Evolutionary conservation across 2,329 filamentous ascomycete species (phyloP), one percentile per base, ranked within the genome.

Genomic region (Dothiorella sarmentorum): DNA sequence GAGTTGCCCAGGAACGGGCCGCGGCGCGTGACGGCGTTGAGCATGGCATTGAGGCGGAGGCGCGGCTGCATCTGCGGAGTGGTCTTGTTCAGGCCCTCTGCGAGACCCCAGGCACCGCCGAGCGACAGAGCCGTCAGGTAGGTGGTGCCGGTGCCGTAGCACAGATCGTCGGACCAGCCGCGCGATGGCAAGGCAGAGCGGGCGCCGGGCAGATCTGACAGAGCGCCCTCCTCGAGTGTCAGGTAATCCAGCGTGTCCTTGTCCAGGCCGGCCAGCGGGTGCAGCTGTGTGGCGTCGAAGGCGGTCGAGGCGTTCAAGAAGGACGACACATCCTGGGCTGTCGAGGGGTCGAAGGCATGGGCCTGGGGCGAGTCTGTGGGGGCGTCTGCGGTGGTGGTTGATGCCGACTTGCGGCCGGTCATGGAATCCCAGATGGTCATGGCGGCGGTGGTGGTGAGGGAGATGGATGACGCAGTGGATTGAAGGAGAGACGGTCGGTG

Each of bases 91-190:
- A 97, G 77, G 10, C 94, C 94, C 76, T 99, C 94, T 64, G 89
- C 87, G 66, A 99, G 75, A 62, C 94, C 94, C 93, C 93, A 97
- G 59, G 85, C 87, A 65, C 94, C 94, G 74, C 94, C 94, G 65
- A 95, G 72, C 38, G 88, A 83, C 68, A 99, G 80, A 6, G 89
- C 94, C n/a, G 89, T 80, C 61, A 99, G 81, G 73, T 99, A 99
- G 71, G 91, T 96, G 62, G 93, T 87, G 67, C 94, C 94, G 20
- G 94, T 95, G 70, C 95, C 94, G 74, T 99, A 99, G 78, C 94
- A 97, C 61, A 99, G 85, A 74, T 99, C 94, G 72, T 99, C 94
- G 61, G 92, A 96, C 86, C 96, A 99, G 72, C 94, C 94, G 73
- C 94, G 88, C 59, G 92, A 97, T 42, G 95, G 94, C 57, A 99